Percentiles rank a stretch among this genome's conserved stretches.
These are phyloP conservation scores for Phytophthora agathidicida DNA, from an alignment of 352 stramenopile genomes.

Conservation along the genomic window DNA sequence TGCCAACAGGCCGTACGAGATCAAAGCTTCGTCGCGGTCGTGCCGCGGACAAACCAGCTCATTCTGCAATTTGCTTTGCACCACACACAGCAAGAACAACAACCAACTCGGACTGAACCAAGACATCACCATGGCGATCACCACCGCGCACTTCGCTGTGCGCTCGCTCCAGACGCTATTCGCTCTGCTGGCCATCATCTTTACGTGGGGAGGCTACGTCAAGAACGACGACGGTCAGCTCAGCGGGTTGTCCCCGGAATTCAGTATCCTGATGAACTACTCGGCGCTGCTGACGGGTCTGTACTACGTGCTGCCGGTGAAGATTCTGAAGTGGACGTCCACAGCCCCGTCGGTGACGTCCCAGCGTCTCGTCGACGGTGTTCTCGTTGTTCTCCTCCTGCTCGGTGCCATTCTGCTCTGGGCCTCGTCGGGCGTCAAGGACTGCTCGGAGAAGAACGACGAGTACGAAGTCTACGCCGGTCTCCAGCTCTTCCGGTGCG, in stretches of 20 bases:
- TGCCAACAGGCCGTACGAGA: constrained; percentile 11
- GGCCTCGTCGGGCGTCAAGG: constrained; percentile 36
- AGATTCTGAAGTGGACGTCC: constrained; percentile 56
- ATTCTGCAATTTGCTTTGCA: constrained; percentile 37
- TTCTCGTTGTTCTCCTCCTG: constrained; percentile 20
- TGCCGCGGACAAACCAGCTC: background rate
- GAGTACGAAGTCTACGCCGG: constrained; percentile 27
- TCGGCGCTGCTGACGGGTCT: constrained; percentile 58
- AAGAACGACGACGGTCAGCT: constrained; percentile 25
- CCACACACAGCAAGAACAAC: constrained; percentile 4
- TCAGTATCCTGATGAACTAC: constrained; percentile 65
- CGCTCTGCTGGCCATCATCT: constrained; percentile 25
- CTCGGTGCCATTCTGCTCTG: constrained; percentile 28
- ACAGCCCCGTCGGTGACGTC: constrained; percentile 16
- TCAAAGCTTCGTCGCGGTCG: background rate
- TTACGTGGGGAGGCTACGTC: constrained; percentile 35
- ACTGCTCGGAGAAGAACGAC: constrained; percentile 37
- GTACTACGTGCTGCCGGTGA: constrained; percentile 83
- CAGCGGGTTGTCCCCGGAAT: constrained; percentile 16
- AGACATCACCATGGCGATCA: constrained; percentile 19
- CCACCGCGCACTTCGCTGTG: constrained; percentile 25
- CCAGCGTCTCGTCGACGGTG: constrained; percentile 26
- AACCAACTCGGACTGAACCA: background rate
- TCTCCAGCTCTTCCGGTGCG: constrained; percentile 24
- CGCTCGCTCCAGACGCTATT: constrained; percentile 27